Base-by-base conservation (phyloP, 2,329 filamentous ascomycete genomes). In the Diaporthe vaccinii region DNA sequence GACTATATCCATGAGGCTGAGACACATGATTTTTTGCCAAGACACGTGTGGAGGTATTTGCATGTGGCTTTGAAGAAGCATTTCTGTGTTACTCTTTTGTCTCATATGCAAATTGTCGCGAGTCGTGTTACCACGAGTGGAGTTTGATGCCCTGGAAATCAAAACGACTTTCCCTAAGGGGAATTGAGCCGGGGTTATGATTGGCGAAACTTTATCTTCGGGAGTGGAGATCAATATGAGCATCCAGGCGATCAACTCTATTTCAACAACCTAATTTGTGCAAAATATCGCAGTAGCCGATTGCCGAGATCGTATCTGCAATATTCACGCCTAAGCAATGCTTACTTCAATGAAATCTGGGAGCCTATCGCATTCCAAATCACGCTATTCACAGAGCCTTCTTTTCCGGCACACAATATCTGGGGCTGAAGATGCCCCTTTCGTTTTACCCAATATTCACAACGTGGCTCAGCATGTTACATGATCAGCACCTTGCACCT, bases 161-260 rank as follows among this genome's bases (percentile, higher is more conserved):
- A 69, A 55, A 14, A 39, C 65, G 4, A 7, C 49, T 55, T 69
- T 17, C 65, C 65, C 5, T 25, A 69, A 69, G 1, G 3, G 65
- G 65, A 22, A 2, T n/a, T 9, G 5, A 28, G 9, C 65, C 65
- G 65, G 65, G 65, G 34, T 55, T 3, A 4, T 69, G 65, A 69
- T 69, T 55, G 65, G 65, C 22, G 34, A 28, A 69, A 55, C n/a
- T 55, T 9, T 68, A 68, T 69, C 49, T 8, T 55, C n/a, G n/a
- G 22, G 2, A 36, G 49, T 69, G 49, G 65, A 69, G 65, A 39
- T 41, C 46, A 55, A 41, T 41, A 14, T 68, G 49, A 41, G 41
- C 49, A 41, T 36, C 65, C 15, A 49, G 58, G 34, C 65, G 49
- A 69, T 55, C 65, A 69, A 69, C 65, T 69, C 34, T 55, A 55